Evolutionary conservation across 306 rosid species (phyloP).

Genomic region (Pyrus bretschneideri): DNA sequence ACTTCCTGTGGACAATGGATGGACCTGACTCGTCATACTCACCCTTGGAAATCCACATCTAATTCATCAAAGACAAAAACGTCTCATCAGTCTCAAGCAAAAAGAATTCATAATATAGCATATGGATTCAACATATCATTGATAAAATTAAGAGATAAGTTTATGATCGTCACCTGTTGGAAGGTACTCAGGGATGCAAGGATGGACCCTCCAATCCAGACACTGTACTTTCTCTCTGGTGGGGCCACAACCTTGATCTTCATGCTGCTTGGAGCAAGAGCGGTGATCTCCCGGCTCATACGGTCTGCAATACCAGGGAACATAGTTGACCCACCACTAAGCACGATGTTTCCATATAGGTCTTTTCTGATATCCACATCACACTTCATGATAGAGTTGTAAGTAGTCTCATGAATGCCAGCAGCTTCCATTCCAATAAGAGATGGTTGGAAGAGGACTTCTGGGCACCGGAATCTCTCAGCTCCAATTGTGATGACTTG

Average conservation of each 20-base stretch:
- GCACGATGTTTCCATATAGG: slow-evolving; percentile 90
- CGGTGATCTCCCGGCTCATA: slow-evolving; percentile 98
- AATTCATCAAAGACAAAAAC: slow-evolving; percentile 5
- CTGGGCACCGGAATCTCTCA: slow-evolving; percentile 95
- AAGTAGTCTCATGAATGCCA: slow-evolving; percentile 93
- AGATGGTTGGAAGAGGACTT: slow-evolving; percentile 96
- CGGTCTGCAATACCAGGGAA: slow-evolving; percentile 97
- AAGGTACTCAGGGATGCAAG: slow-evolving; percentile 99
- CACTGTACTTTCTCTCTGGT: slow-evolving; percentile 95
- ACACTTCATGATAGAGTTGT: slow-evolving; percentile 98
- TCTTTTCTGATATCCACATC: slow-evolving; percentile 97
- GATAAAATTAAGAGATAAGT: not conserved
- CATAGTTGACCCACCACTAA: slow-evolving; percentile 98
- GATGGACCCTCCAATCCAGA: slow-evolving; percentile 99
- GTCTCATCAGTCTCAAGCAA: slow-evolving; percentile 11
- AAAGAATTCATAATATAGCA: not conserved
- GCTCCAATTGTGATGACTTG: slow-evolving; percentile 97
- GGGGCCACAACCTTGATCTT: slow-evolving; percentile 98
- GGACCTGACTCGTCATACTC: slow-evolving; percentile 96
- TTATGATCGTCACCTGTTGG: slow-evolving; percentile 64
- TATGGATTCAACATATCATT: not conserved
- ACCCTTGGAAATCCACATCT: slow-evolving; percentile 98
- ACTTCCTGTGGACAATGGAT: slow-evolving; percentile 95
- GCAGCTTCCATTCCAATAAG: slow-evolving; percentile 99
- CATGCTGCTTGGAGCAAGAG: slow-evolving; percentile 99